phyloP scores from a whole-genome alignment of 108 stramenopile species.

The Mayamaea pseudoterrestris region DNA sequence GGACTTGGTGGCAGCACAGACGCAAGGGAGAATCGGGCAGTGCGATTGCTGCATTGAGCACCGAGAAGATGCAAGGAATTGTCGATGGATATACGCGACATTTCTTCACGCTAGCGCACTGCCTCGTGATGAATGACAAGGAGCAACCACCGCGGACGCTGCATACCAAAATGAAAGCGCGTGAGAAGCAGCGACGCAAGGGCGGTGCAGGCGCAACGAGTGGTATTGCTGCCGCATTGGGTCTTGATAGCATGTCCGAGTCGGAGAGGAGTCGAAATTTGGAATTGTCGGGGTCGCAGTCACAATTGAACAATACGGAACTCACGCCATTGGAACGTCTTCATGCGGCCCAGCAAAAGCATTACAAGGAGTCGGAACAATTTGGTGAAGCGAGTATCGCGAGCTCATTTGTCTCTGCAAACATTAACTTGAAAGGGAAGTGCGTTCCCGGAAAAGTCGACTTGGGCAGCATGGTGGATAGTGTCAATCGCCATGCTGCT shows the following conservation, averaged over 20 bases:
- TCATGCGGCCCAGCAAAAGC: conserved; percentile 42
- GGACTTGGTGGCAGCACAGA: conserved; percentile 90
- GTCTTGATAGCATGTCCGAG: conserved; percentile 3
- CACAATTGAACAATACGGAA: conserved; percentile 9
- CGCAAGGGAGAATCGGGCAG: conserved; percentile 82
- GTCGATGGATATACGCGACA: conserved; percentile 89
- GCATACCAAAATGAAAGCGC: conserved; percentile 62
- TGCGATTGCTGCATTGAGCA: conserved; percentile 73
- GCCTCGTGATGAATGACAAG: conserved; percentile 71
- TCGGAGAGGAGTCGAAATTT: no score
- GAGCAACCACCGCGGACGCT: conserved; percentile 78
- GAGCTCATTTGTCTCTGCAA: conserved; percentile 13
- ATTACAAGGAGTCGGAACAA: neutral
- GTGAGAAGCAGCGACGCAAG: conserved; percentile 63
- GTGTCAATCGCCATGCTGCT: conserved; percentile 51
- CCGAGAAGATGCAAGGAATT: conserved; percentile 84
- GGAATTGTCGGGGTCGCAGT: no score
- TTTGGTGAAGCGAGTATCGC: neutral
- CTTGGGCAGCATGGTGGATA: conserved; percentile 50
- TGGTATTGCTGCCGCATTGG: neutral
- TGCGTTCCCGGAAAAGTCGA: conserved; percentile 65
- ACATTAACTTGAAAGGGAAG: conserved; percentile 53
- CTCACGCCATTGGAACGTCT: conserved; percentile 51
- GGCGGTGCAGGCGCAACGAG: conserved; percentile 19
- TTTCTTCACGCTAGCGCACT: conserved; percentile 75